Conservation (phyloP, 306 rosid genomes). For the Comarum palustre region DNA sequence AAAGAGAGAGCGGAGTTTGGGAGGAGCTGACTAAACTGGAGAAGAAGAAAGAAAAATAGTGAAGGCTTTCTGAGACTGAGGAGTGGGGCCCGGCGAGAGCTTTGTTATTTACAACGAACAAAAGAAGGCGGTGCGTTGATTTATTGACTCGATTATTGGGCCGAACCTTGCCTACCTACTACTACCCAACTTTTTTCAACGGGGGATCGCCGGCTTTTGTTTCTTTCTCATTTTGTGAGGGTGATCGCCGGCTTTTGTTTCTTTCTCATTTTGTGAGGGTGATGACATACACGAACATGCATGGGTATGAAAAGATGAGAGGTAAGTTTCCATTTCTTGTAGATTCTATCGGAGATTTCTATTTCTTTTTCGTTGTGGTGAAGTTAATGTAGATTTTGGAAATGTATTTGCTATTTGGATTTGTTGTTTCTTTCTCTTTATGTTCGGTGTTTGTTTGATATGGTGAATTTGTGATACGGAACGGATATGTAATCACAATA, state of each 20-base stretch:
- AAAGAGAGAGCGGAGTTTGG: background rate
- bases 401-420: too few relatives aligned
- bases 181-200: background rate
- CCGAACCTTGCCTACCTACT: background rate
- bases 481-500: too few relatives aligned
- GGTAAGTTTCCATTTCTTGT: background rate
- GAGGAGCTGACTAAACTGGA: conserved; percentile 4
- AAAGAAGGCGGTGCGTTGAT: background rate
- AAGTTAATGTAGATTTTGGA: too few relatives aligned
- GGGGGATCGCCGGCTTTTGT: conserved; percentile 5
- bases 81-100: background rate
- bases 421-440: too few relatives aligned
- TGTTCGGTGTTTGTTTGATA: too few relatives aligned
- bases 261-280: background rate
- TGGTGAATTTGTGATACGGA: too few relatives aligned
- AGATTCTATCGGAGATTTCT: background rate
- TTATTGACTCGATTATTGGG: background rate
- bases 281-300: background rate
- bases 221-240: background rate
- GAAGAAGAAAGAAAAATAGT: background rate
- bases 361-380: too few relatives aligned
- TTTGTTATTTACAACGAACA: background rate
- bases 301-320: background rate
- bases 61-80: background rate
- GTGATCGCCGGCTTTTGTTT: background rate